Conservation (phyloP, 148 eudicot genomes). For the Cornus controversa region DNA sequence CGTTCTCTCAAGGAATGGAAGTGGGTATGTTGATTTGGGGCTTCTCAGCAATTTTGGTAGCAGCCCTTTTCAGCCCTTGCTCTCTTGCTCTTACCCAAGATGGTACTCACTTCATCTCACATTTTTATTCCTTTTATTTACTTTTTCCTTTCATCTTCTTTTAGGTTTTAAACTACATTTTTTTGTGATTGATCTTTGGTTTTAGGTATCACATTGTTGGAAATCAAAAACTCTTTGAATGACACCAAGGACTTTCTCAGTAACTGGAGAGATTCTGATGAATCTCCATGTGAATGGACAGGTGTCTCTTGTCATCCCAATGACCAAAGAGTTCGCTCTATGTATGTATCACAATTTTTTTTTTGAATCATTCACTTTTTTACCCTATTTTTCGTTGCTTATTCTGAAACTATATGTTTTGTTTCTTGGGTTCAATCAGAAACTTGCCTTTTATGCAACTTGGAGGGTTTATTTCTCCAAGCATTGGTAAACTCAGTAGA, state of each 20-base stretch:
- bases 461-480: constrained; percentile 81
- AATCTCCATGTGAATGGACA: constrained; percentile 84
- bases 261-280: constrained; percentile 78
- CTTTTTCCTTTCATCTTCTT: not conserved
- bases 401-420: not conserved
- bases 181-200: constrained; percentile 12
- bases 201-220: constrained; percentile 72
- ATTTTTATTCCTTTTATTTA: not conserved
- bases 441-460: constrained; percentile 90
- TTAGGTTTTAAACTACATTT: not conserved
- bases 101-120: constrained; percentile 42
- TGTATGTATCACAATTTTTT: constrained; percentile 39
- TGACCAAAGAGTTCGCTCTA: constrained; percentile 62
- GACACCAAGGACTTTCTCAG: constrained; percentile 65
- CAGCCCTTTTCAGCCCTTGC: constrained; percentile 54
- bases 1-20: constrained; percentile 26
- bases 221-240: constrained; percentile 66
- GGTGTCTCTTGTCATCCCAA: constrained; percentile 73
- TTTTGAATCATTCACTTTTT: not conserved
- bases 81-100: constrained; percentile 72
- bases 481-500: constrained; percentile 72
- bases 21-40: constrained; percentile 45
- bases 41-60: constrained; percentile 32
- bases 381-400: not conserved
- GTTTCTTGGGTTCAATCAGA: constrained; percentile 38